phyloP scores from a whole-genome alignment of 2,329 filamentous ascomycete genomes.

The Nemania bipapillata region DNA sequence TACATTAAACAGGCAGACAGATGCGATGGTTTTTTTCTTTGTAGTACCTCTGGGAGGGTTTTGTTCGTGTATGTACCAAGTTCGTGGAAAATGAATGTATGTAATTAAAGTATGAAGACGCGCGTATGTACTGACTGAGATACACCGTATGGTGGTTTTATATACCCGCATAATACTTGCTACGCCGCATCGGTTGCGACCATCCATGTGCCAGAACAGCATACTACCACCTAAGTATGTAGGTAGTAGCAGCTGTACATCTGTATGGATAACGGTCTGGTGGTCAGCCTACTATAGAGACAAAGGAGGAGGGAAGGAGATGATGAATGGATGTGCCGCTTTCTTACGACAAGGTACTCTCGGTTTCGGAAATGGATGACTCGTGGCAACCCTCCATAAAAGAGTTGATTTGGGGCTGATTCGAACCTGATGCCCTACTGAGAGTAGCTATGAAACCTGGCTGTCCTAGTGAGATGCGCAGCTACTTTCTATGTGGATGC shows the following conservation, averaged over 20 bases:
- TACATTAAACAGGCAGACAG: neutral
- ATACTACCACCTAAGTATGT: no score
- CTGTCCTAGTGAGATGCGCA: neutral
- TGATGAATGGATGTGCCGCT: neutral
- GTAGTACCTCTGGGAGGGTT: no score
- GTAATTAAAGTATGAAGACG: slow-evolving; percentile 1
- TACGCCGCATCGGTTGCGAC: neutral
- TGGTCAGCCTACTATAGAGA: neutral
- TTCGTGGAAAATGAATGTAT: neutral
- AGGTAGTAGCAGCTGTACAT: no score
- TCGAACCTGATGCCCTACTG: neutral
- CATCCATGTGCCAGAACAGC: neutral
- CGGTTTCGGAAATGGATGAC: neutral
- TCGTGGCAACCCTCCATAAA: neutral
- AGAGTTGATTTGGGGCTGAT: neutral
- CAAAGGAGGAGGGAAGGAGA: no score
- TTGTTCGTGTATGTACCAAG: no score
- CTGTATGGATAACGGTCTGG: neutral
- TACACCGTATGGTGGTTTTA: neutral
- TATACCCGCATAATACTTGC: no score
- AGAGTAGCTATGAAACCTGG: neutral
- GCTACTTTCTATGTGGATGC: no score
- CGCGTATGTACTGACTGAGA: neutral
- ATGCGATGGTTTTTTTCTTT: no score
- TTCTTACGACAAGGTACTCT: neutral